phyloP scores from a whole-genome alignment of 371 early-diverging fungal genomes.

The Mucor irregularis region DNA sequence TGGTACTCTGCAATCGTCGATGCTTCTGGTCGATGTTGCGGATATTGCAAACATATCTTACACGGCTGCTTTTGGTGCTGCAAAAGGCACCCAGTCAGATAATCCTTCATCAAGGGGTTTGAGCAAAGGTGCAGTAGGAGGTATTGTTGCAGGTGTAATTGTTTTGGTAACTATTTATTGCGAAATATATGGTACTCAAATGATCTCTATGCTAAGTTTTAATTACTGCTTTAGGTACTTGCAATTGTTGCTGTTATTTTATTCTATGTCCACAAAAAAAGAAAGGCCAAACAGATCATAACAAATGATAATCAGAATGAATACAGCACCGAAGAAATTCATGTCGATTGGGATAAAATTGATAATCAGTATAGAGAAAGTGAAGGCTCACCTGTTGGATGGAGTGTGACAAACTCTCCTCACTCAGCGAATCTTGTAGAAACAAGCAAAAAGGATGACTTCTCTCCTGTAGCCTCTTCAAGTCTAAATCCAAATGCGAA shows the following conservation, averaged over 20 bases:
- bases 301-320: neutral
- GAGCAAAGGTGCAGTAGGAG: slow-evolving; percentile 4
- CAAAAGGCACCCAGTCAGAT: neutral
- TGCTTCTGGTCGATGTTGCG: neutral
- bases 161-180: too few species aligned
- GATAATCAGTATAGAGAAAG: slow-evolving; percentile 7
- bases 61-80: neutral
- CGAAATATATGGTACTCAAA: too few species aligned
- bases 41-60: neutral
- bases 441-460: too few species aligned
- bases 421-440: too few species aligned
- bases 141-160: neutral
- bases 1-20: neutral
- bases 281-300: neutral
- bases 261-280: neutral
- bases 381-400: too few species aligned
- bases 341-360: slow-evolving; percentile 9
- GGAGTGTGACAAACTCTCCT: too few species aligned
- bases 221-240: neutral
- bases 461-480: too few species aligned
- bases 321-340: neutral
- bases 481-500: too few species aligned
- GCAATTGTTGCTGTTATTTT: neutral
- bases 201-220: neutral
- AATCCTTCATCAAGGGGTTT: neutral